phyloP scores from a whole-genome alignment of 331 rosid genomes.

The Malus hybrid region DNA sequence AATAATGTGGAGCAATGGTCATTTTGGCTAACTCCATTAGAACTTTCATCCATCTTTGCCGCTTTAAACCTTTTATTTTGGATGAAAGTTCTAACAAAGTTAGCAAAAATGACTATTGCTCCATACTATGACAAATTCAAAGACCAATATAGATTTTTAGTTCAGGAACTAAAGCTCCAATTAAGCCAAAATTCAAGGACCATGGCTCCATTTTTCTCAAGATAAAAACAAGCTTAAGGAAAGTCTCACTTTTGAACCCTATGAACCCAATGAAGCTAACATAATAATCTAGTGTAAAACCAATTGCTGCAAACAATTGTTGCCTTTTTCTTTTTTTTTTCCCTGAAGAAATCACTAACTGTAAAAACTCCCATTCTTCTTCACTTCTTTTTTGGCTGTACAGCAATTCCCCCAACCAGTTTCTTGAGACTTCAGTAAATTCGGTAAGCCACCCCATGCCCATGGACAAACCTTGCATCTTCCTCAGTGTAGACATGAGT shows the following conservation, averaged over 20 bases:
- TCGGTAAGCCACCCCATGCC: slow-evolving; percentile 66
- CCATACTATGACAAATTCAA: too few species aligned
- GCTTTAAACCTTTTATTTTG: too few species aligned
- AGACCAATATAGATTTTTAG: too few species aligned
- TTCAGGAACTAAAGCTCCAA: too few species aligned
- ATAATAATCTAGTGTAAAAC: background rate
- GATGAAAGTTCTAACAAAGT: too few species aligned
- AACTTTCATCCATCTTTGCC: too few species aligned
- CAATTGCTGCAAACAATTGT: slow-evolving; percentile 15
- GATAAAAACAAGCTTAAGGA: background rate
- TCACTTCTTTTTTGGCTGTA: slow-evolving; percentile 10
- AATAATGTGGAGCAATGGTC: too few species aligned
- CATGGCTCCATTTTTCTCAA: too few species aligned
- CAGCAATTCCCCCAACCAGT: slow-evolving; percentile 24
- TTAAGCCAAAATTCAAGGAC: too few species aligned
- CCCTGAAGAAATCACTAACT: background rate
- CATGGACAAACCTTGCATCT: slow-evolving; percentile 76
- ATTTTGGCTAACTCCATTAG: too few species aligned
- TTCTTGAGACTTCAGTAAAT: slow-evolving; percentile 25
- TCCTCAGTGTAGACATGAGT: slow-evolving; percentile 83
- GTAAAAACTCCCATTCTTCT: background rate
- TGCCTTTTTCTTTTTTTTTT: background rate
- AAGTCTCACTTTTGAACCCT: slow-evolving; percentile 5
- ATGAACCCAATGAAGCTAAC: slow-evolving; percentile 25
- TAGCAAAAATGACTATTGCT: too few species aligned